Evolutionary conservation across 352 stramenopile species (phyloP), one percentile per base, ranked within the genome.

Genomic region (Globisporangium cylindrosporum): DNA sequence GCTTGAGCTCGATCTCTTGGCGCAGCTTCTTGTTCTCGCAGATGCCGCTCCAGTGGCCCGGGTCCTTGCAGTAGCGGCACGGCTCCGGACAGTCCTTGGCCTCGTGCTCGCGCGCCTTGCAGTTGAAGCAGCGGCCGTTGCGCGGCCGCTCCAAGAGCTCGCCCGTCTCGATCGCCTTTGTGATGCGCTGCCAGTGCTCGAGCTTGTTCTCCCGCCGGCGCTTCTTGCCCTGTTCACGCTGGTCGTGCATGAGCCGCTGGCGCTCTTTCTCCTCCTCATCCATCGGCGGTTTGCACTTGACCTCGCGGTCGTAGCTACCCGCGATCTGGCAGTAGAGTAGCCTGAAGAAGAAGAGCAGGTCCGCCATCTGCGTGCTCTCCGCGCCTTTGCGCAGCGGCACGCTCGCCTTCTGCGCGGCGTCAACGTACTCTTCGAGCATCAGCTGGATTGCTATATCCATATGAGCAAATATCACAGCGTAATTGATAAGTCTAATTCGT

Each of bases 281-380:
- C 86, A 94, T 96, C 0, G 88, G 88, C n/a, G 81, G 84, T 59
- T 91, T 88, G 43, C 69, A 73, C 46, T 83, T 79, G 24, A 27
- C 83, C 60, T 92, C 77, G 48, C 69, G 73, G 38, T 92, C 78
- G 74, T 92, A 93, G 14, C 74, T 72, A 49, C 88, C 76, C 2
- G 72, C 67, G 69, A 96, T 96, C 46, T 79, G 73, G 3, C 71
- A 77, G 67, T 90, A 90, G 56, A 93, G 72, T 66, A 94, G 76
- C 54, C 90, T 81, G 69, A 96, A 96, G 56, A 93, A 94, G 75
- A 92, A 96, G 25, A 94, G 72, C 72, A 96, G 55, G 29, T 92
- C 83, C 32, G 77, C 71, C 32, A 94, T 61, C 10, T 85, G 74
- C 5, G 77, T 79, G 9, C 49, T 38, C 41, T 84, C 66, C 2